Base-by-base conservation (phyloP, 2,329 filamentous ascomycete species). In the Coniochaeta sp. region DNA sequence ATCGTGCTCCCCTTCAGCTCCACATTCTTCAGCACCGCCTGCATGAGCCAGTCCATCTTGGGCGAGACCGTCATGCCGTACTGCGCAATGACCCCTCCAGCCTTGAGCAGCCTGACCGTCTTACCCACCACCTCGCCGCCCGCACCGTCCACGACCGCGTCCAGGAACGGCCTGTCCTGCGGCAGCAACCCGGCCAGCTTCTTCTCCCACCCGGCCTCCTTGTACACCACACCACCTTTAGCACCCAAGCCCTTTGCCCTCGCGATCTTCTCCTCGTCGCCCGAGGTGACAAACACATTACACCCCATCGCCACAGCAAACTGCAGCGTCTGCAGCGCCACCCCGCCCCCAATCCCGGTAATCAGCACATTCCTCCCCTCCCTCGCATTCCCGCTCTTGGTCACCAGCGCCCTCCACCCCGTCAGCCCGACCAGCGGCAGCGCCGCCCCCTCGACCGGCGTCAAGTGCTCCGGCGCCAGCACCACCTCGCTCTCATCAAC, bases 51-150 rank as follows among this genome's bases (percentile, higher is more conserved):
- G 58, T 90, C 86, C 88, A 96, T 93, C 76, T 89, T 91, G 1
- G 93, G 93, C 0, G 81, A 78, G 2, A 90, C 77, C 0, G 93
- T 98, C 93, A 98, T 97, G 62, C 95, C 93, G 72, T 98, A 98
- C 66, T 88, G 80, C 1, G 87, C 84, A 62, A 98, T 88, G n/a
- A 93, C 81, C 59, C 93, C 95, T 6, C 95, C 93, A 1, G 82
- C 74, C 83, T 91, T 93, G 58, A 98, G 77, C 58, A 96, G 69
- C 69, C 79, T 86, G 55, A 80, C 76, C 1, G 84, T 82, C 71
- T 87, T 89, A 40, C 80, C 77, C n/a, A 96, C 83, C 50, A 96
- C 80, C 74, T 96, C 88, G 1, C 91, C 93, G 3, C 93, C 93
- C 0, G 93, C 93, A 1, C 95, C 93, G 74, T 98, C 95, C 65